phyloP scores from a whole-genome alignment of 192 early-diverging fungal genomes.

The Gorgonomyces haynaldii region DNA sequence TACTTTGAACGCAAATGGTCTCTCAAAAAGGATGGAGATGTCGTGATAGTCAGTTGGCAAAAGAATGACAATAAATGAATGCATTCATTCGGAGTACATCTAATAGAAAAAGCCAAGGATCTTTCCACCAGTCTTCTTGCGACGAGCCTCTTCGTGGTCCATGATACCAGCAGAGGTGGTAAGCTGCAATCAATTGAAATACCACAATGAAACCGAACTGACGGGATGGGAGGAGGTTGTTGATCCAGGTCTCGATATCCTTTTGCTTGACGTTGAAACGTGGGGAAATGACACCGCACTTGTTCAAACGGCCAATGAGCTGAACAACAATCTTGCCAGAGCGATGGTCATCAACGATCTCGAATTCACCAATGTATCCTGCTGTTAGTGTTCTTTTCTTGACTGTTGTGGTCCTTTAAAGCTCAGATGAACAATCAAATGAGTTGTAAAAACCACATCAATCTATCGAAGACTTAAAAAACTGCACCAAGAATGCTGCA shows the following conservation, averaged over 20 bases:
- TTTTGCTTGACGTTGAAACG: conserved; percentile 93
- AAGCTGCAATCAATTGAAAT: conserved; percentile 22
- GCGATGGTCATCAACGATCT: conserved; percentile 96
- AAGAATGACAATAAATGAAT: neutral
- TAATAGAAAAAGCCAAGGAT: conserved; percentile 93
- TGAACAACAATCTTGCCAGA: conserved; percentile 97
- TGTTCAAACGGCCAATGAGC: conserved; percentile 97
- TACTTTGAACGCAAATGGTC: conserved; percentile 44
- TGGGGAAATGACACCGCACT: conserved; percentile 98
- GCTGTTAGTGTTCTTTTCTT: neutral
- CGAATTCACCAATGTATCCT: conserved; percentile 99
- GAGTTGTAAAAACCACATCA: conserved; percentile 44
- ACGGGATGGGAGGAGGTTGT: conserved; percentile 94
- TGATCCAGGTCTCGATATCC: conserved; percentile 94
- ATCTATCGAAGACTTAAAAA: conserved; percentile 68
- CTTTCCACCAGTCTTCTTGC: conserved; percentile 95
- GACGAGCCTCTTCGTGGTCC: conserved; percentile 98
- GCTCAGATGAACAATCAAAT: conserved; percentile 7
- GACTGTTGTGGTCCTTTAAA: conserved; percentile 4
- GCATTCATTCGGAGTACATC: conserved; percentile 1
- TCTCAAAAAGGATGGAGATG: neutral
- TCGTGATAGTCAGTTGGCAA: neutral
- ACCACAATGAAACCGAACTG: conserved; percentile 90
- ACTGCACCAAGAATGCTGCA: conserved; percentile 37
- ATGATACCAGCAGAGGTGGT: conserved; percentile 96